These are phyloP conservation scores for Mallotus japonicus DNA, from an alignment of 441 rosid species.

Conservation along the genomic window DNA sequence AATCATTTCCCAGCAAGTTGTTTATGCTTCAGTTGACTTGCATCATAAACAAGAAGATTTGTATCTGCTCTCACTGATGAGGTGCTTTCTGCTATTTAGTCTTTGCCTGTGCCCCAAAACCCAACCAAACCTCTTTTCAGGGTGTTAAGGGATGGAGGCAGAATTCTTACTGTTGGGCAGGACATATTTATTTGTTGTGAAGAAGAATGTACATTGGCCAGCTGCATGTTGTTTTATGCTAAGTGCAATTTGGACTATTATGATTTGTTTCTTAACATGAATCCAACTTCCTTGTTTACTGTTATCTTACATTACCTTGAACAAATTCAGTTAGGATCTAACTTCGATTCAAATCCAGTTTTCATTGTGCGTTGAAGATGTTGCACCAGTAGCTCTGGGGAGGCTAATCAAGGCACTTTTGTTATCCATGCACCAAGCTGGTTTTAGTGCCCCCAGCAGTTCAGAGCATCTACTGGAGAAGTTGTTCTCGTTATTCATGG, in stretches of 20 bases:
- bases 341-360: slow-evolving; percentile 56
- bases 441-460: slow-evolving; percentile 36
- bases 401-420: slow-evolving; percentile 78
- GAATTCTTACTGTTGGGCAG: background rate
- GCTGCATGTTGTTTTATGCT: background rate
- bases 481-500: slow-evolving; percentile 85
- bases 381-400: slow-evolving; percentile 88
- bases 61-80: background rate
- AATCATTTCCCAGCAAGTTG: background rate
- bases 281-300: slow-evolving; percentile 5
- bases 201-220: background rate
- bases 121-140: background rate
- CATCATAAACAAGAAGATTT: background rate
- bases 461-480: slow-evolving; percentile 73
- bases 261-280: slow-evolving; percentile 10
- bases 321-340: slow-evolving; percentile 24
- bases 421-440: slow-evolving; percentile 53
- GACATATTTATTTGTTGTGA: background rate
- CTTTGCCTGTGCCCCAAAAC: background rate
- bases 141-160: background rate
- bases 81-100: background rate
- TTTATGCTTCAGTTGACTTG: slow-evolving; percentile 8
- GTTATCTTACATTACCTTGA: slow-evolving; percentile 13
- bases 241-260: background rate
- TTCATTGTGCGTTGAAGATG: slow-evolving; percentile 90